Conservation (phyloP, 2,329 filamentous ascomycete genomes). For the Claviceps capensis region DNA sequence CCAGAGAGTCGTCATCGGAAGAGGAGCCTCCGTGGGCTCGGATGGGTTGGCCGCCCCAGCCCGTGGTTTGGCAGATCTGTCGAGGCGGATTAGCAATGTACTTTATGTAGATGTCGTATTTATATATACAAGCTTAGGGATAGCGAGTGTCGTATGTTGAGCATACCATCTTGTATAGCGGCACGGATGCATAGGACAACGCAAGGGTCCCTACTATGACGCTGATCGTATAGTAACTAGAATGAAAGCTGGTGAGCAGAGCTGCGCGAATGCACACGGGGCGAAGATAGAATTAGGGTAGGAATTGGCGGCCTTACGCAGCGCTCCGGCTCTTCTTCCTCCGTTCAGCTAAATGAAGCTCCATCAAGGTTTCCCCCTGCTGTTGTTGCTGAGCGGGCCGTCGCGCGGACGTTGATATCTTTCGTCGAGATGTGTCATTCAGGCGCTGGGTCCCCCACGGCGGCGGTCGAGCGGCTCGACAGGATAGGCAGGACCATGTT, state of each 20-base stretch:
- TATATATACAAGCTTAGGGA: neutral
- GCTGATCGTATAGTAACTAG: constrained; percentile 60
- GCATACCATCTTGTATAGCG: constrained; percentile 74
- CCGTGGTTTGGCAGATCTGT: constrained; percentile 66
- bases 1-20: constrained; percentile 46
- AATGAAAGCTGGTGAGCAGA: neutral
- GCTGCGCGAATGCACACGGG: neutral
- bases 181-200: constrained; percentile 70
- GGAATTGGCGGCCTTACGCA: constrained; percentile 16
- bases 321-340: constrained; percentile 53
- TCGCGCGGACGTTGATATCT: constrained; percentile 17
- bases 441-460: constrained; percentile 8
- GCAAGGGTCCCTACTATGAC: constrained; percentile 69
- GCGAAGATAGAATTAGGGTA: neutral
- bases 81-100: neutral
- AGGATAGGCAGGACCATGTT: constrained; percentile 25
- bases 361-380: constrained; percentile 33
- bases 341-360: constrained; percentile 49
- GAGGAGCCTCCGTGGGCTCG: constrained; percentile 52
- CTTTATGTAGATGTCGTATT: neutral
- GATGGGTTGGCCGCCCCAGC: constrained; percentile 87
- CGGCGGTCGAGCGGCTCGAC: constrained; percentile 20
- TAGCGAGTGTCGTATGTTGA: too few species aligned
- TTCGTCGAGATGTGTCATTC: constrained; percentile 15
- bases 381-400: constrained; percentile 14